Percentiles rank a stretch among this genome's conserved stretches.
Evolutionary conservation across 768 basidiomycete species (phyloP).

Genomic region (Collybia nuda): DNA sequence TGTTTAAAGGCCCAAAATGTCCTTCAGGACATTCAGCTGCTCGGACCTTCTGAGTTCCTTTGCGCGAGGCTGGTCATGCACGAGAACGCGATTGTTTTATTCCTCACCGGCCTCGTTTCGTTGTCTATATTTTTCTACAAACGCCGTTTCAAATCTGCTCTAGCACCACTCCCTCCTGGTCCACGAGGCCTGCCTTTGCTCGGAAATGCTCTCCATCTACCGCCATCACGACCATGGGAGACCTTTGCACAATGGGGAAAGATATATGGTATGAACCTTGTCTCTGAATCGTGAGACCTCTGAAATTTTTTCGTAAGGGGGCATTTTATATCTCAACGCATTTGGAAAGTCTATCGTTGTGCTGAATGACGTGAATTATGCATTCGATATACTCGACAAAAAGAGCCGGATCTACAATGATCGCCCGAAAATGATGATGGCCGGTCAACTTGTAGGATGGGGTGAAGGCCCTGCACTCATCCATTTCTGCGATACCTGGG

Average conservation of each 20-base stretch:
- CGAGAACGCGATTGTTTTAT: no score
- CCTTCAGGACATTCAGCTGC: no score
- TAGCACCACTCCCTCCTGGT: no score
- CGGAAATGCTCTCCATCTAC: background rate
- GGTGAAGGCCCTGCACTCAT: conserved; percentile 13
- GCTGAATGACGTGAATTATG: conserved; percentile 23
- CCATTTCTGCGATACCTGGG: conserved; percentile 14
- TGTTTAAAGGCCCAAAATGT: no score
- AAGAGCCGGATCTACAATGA: conserved; percentile 19
- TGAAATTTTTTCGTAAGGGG: conserved; percentile 17
- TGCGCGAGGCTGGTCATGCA: no score
- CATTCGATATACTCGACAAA: conserved; percentile 25
- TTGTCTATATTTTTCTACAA: no score
- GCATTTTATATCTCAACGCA: conserved; percentile 28
- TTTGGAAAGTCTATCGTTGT: conserved; percentile 25
- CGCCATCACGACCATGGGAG: background rate
- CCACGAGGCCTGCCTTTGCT: background rate
- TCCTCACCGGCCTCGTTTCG: no score
- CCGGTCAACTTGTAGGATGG: conserved; percentile 19
- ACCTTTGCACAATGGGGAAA: background rate
- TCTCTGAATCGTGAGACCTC: no score
- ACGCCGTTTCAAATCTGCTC: no score
- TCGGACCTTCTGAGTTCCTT: no score
- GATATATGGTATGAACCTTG: background rate
- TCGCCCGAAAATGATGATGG: conserved; percentile 30